Base-by-base conservation (phyloP, 208 protist genomes). In the Leishmania guyanensis region DNA sequence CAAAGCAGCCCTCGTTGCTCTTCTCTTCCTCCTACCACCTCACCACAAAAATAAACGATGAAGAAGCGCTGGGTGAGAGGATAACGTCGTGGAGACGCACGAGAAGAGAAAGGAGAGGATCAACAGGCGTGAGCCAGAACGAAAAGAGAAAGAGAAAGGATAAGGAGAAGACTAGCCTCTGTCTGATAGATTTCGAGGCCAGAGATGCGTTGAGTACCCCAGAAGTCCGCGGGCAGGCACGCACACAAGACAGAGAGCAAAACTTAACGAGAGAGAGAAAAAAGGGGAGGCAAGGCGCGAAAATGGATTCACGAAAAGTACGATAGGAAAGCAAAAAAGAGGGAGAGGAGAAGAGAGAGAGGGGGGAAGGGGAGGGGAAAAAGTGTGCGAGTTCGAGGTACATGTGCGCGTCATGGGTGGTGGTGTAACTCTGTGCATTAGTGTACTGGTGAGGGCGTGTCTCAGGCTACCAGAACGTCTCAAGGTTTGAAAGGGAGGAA, bases 91-190 rank as follows among this genome's bases (percentile, higher is more conserved):
- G 62, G 33, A 71, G 20, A 51, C 62, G 5, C 26, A 72, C 14
- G 60, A 46, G 56, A 20, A 64, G 9, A 33, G 58, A 29, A 26
- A 17, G 26, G 8, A 62, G 43, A 39, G 51, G 29, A 71, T 51
- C 48, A 71, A 56, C 36, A 79, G 36, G 26, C 29, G n/a, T 46
- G 33, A 66, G 60, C 22, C 0, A 66, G 60, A 66, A 66, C 26
- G 60, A 72, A 2, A 50, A 72, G 64, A 58, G 51, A 29, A 70
- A 77, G 68, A 76, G 26, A 69, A 78, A 77, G 12, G 43, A 65
- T 48, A 29, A 36, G 26, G 68, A 50, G 43, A 72, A 50, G 39
- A 48, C 20, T 72, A 10, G 0, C 68, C 68, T 72, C 68, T 26
- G 5, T 72, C 39, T 72, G 16, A 29, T 5, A 10, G 26, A 29